These are phyloP conservation scores for Colletotrichum karsti DNA, from an alignment of 2,329 filamentous ascomycete genomes.

Conservation along the genomic window DNA sequence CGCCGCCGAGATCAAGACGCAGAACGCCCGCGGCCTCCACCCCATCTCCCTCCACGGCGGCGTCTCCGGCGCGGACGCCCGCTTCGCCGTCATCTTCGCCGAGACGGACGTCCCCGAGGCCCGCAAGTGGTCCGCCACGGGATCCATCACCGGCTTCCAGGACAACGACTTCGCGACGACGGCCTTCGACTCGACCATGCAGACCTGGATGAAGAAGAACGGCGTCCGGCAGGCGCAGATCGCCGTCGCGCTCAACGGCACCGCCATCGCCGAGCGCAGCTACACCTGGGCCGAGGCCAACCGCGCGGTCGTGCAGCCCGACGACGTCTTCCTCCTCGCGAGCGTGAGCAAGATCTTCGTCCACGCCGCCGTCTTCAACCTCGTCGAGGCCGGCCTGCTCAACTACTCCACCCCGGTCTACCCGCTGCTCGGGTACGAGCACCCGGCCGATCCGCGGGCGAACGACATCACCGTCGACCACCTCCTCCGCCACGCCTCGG, in stretches of 20 bases:
- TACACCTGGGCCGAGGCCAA: constrained; percentile 30
- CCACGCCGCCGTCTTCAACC: constrained; percentile 24
- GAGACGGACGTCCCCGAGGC: constrained; percentile 3
- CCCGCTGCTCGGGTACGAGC: constrained; percentile 14
- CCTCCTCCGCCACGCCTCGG: constrained; percentile 18
- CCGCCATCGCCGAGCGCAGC: constrained; percentile 17
- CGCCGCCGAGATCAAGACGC: background rate
- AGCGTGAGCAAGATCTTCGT: constrained; percentile 31
- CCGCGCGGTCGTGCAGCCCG: constrained; percentile 12
- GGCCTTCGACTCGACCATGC: constrained; percentile 5
- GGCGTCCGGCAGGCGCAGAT: constrained; percentile 30
- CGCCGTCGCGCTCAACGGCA: constrained; percentile 11
- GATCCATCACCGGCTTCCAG: constrained; percentile 13
- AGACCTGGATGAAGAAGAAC: constrained; percentile 27
- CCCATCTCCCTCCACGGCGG: constrained; percentile 28
- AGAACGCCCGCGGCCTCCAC: constrained; percentile 12
- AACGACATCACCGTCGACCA: constrained; percentile 25
- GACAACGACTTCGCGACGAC: background rate
- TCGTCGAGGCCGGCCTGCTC: constrained; percentile 20
- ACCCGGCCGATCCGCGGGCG: constrained; percentile 6
- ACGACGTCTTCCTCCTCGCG: constrained; percentile 28
- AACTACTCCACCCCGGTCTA: constrained; percentile 11
- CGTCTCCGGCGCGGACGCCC: constrained; percentile 2
- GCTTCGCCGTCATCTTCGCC: constrained; percentile 29
- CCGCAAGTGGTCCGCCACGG: constrained; percentile 21